Conservation (phyloP, 1,284 basidiomycete genomes). For the Dichomitus squalens region DNA sequence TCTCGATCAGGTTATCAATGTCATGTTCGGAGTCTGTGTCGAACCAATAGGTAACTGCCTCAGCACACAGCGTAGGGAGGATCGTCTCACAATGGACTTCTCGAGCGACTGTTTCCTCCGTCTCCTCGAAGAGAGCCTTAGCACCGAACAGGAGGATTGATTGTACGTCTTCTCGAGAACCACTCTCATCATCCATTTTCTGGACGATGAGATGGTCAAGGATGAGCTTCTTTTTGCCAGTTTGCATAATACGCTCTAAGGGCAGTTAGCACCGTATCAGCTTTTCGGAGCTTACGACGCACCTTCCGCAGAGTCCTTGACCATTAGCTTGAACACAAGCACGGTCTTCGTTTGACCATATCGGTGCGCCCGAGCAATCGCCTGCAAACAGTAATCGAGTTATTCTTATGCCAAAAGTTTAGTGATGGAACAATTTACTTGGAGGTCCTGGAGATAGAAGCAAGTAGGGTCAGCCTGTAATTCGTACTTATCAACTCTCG, state of each 20-base stretch:
- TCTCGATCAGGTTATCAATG: conserved; percentile 82
- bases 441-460: conserved; percentile 54
- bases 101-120: conserved; percentile 43
- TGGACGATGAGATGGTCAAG: conserved; percentile 93
- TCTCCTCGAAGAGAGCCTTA: conserved; percentile 75
- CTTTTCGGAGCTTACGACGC: conserved; percentile 6
- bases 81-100: conserved; percentile 71
- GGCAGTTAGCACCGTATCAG: conserved; percentile 5
- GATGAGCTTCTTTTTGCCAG: conserved; percentile 88
- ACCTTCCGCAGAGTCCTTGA: conserved; percentile 89
- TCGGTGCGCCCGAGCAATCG: conserved; percentile 87
- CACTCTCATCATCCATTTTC: conserved; percentile 85
- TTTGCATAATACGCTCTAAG: conserved; percentile 83
- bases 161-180: conserved; percentile 71
- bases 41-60: background rate
- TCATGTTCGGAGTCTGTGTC: conserved; percentile 73
- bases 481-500: background rate
- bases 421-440: conserved; percentile 44
- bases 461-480: background rate
- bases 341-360: conserved; percentile 83
- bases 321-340: conserved; percentile 91
- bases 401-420: conserved; percentile 13
- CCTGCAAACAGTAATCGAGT: conserved; percentile 45
- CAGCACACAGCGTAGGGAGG: background rate
- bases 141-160: conserved; percentile 86